These are phyloP conservation scores for Nothophoma quercina DNA, from an alignment of 2,329 filamentous ascomycete genomes.

Conservation along the genomic window DNA sequence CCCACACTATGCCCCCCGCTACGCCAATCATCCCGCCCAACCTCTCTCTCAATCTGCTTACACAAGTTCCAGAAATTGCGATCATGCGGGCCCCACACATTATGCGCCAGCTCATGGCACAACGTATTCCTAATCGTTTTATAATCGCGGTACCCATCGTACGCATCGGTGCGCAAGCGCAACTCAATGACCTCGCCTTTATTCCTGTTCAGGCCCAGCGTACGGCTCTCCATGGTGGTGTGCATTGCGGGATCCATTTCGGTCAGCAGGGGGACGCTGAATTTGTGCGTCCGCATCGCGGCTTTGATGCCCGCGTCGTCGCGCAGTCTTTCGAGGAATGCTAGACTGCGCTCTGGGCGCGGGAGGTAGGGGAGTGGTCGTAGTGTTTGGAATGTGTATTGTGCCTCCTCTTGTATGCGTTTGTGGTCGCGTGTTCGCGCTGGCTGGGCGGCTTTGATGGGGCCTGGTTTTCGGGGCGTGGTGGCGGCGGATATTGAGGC, in stretches of 20 bases:
- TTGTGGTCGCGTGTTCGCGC: slow-evolving; percentile 55
- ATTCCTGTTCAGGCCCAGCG: slow-evolving; percentile 87
- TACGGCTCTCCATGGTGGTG: slow-evolving; percentile 82
- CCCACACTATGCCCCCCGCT: slow-evolving; percentile 63
- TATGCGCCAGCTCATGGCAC: slow-evolving; percentile 95
- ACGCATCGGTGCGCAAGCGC: slow-evolving; percentile 87
- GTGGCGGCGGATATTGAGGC: slow-evolving; percentile 49
- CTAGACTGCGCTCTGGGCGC: slow-evolving; percentile 72
- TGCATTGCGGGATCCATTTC: slow-evolving; percentile 93
- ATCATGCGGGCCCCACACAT: slow-evolving; percentile 86
- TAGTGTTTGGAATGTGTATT: slow-evolving; percentile 83
- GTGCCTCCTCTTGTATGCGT: slow-evolving; percentile 63
- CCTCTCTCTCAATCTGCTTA: slow-evolving; percentile 85
- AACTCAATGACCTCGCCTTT: slow-evolving; percentile 89
- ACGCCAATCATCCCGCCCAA: slow-evolving; percentile 80
- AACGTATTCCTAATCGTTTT: slow-evolving; percentile 88
- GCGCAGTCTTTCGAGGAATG: slow-evolving; percentile 77
- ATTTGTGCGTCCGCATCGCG: slow-evolving; percentile 84
- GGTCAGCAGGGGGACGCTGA: slow-evolving; percentile 83
- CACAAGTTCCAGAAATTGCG: slow-evolving; percentile 89
- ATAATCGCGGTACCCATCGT: slow-evolving; percentile 94
- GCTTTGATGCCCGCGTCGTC: slow-evolving; percentile 85
- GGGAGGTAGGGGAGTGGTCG: slow-evolving; percentile 80
- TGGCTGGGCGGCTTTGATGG: slow-evolving; percentile 51
- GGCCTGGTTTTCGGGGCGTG: slow-evolving; percentile 49